Evolutionary conservation across 140 eudicot species (phyloP).

Genomic region (Stevia rebaudiana): DNA sequence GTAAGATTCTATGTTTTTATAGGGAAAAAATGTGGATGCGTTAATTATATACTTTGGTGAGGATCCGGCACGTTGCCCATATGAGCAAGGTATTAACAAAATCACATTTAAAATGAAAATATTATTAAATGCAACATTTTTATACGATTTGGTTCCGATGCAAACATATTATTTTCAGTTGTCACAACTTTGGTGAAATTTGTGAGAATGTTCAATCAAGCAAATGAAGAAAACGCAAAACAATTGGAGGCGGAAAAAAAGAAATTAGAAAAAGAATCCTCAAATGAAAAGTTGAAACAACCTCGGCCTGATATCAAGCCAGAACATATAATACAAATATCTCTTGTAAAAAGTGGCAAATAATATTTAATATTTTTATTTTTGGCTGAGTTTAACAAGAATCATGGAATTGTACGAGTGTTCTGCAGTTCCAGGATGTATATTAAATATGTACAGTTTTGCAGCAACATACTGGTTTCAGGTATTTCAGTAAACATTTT

Average conservation of each 20-base stretch:
- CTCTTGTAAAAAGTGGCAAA: slow-evolving; percentile 24
- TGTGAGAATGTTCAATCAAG: slow-evolving; percentile 70
- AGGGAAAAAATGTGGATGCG: slow-evolving; percentile 90
- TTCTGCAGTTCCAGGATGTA: slow-evolving; percentile 12
- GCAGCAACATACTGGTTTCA: slow-evolving; percentile 4
- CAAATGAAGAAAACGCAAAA: slow-evolving; percentile 76
- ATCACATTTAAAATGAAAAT: background rate
- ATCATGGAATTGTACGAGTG: background rate
- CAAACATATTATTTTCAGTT: slow-evolving; percentile 34
- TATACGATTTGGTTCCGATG: background rate
- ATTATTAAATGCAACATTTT: background rate
- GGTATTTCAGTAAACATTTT: background rate
- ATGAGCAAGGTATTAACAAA: slow-evolving; percentile 70
- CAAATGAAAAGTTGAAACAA: slow-evolving; percentile 36
- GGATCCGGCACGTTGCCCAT: slow-evolving; percentile 87
- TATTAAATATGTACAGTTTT: slow-evolving; percentile 10
- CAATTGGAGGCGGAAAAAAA: slow-evolving; percentile 72
- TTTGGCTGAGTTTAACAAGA: background rate
- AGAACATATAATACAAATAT: slow-evolving; percentile 14
- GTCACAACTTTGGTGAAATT: slow-evolving; percentile 64
- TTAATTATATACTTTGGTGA: slow-evolving; percentile 86
- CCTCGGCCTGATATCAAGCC: slow-evolving; percentile 25
- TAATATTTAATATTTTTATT: background rate
- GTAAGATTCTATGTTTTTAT: slow-evolving; percentile 11
- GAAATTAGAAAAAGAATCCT: slow-evolving; percentile 73